Conservation (phyloP, 257 asterid genomes). For the Lantana camara region DNA sequence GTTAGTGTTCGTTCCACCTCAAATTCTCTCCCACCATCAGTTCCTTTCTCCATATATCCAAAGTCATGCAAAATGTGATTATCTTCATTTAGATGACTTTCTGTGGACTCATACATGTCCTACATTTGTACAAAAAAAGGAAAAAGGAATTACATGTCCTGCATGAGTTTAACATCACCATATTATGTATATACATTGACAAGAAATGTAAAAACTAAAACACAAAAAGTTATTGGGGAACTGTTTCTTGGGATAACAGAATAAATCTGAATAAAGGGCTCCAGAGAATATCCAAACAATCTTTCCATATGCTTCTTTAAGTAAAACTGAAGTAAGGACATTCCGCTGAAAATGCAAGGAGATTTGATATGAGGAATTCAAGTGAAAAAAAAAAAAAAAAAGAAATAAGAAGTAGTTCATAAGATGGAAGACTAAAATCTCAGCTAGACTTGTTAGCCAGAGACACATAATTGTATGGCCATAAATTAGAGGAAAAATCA, state of each 20-base stretch:
- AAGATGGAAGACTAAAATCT: too few species aligned
- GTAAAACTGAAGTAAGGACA: background rate
- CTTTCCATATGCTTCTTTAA: background rate
- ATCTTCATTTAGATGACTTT: slow-evolving; percentile 42
- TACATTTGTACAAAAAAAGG: slow-evolving; percentile 35
- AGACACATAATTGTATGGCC: background rate
- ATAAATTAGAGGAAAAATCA: background rate
- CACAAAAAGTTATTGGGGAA: background rate
- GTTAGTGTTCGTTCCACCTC: slow-evolving; percentile 56
- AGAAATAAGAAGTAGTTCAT: background rate
- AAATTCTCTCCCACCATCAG: slow-evolving; percentile 38
- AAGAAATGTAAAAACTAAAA: background rate
- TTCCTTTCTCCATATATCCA: slow-evolving; percentile 40
- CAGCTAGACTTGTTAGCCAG: background rate
- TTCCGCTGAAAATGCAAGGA: background rate
- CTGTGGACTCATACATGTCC: slow-evolving; percentile 53
- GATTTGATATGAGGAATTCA: background rate
- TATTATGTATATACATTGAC: too few species aligned
- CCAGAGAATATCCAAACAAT: too few species aligned
- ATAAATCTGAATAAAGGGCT: background rate
- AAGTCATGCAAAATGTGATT: slow-evolving; percentile 49
- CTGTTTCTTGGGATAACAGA: background rate
- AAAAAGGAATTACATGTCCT: slow-evolving; percentile 3
- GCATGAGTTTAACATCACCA: too few species aligned
- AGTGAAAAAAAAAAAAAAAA: background rate